Base-by-base conservation (phyloP, 2,329 filamentous ascomycete genomes). In the Botrytis fragariae region DNA sequence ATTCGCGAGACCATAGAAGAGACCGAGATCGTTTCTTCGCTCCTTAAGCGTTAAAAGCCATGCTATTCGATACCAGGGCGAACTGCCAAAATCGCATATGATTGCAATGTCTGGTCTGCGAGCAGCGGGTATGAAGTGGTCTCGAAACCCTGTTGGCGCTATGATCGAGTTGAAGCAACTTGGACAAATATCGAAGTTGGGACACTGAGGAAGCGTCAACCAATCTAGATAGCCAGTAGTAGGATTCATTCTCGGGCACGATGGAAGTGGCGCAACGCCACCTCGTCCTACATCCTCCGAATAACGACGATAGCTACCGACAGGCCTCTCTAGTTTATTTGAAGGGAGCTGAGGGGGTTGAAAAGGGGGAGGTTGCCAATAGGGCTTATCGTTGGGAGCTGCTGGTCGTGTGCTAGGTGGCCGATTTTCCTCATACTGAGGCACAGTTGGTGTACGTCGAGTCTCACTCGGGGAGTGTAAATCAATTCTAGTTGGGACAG, bases 11-110 rank as follows among this genome's bases (percentile, higher is more conserved):
- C 88, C 87, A 74, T 91, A 88, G 44, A 98, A 85, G 8, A 97
- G 83, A 20, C 88, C 87, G 59, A 96, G 83, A 76, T 93, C 90
- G 4, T 87, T 85, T 29, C 88, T 85, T 20, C 89, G 83, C 76
- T 93, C 89, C 81, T 94, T 94, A 70, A 92, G 84, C 3, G 91
- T 95, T 75, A 97, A 86, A 4, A 95, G 86, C 89, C 92, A 97
- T 0, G 94, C 94, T 57, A 97, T 89, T 42, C 93, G 90, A 78
- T 93, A 91, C 93, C 94, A 98, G 0, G 91, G 89, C 0, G 86
- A 87, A 20, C 89, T 87, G 44, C 93, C 93, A 82, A 98, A 93
- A 76, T 94, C 91, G 83, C 95, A 98, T 63, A 87, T 85, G 12
- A 93, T 86, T 63, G 88, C 85, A 59, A 86, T 84, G 22, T 88